Evolutionary conservation across 768 basidiomycete genomes (phyloP), one percentile per base, ranked within the genome.

Genomic region (Agrocybe pediades): DNA sequence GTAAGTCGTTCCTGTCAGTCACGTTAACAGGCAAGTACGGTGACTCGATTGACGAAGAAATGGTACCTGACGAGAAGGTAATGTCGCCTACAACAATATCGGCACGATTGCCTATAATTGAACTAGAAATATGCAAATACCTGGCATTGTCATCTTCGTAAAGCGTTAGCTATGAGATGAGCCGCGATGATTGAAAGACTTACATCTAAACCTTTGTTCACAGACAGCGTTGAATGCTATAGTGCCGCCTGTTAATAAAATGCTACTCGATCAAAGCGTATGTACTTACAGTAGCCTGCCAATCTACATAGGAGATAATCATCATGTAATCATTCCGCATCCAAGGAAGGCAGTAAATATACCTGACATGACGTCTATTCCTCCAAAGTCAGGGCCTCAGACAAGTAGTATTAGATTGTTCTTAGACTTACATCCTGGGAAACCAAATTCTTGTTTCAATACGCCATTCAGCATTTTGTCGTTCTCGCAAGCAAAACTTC

Each of bases 61-160:
- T 30, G 62, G 17, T 48, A 72, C 86, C 87, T 74, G 78, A 78
- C 29, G 59, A 62, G 17, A 71, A 63, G 21, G 68, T 69, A 36
- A 80, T 74, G 54, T 84, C 86, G 21, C 74, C 73, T 74, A 36
- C 2, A 46, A 39, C 15, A 11, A 9, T 26, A 42, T 1, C 46
- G 15, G 27, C 17, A 24, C 13, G 13, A 27, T 9, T 25, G 21
- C 8, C 6, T 15, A 2, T n/a, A 2, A 42, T 11, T 3, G 11
- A 13, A 9, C 9, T 41, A 42, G 6, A 33, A 8, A n/a, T 29
- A 6, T 20, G 16, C 2, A 39, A 41, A 53, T 58, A 62, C 86
- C 86, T 44, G 87, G 86, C 86, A 88, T 88, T 0, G 83, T 85
- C 86, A 87, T 85, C 84, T 86, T 46, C 15, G 19, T 29, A 25